Base-by-base conservation (phyloP, 2,329 filamentous ascomycete genomes). In the Cucurbitaria berberidis region DNA sequence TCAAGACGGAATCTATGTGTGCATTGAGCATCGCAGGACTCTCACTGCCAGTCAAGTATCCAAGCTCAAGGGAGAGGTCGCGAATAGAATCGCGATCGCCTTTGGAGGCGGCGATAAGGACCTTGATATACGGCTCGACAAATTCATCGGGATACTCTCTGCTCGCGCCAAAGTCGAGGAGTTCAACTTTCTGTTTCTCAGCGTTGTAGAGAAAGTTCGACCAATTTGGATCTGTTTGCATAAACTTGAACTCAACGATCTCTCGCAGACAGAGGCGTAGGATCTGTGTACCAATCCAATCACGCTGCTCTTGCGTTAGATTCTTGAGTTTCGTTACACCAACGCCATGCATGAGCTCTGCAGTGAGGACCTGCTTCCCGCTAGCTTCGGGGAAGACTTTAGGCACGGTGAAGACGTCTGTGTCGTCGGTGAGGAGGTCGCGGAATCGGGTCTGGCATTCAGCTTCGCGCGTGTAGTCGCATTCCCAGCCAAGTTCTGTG, bases 171-270 rank as follows among this genome's bases (percentile, higher is more conserved):
- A 99, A 99, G 76, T 99, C 96, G 46, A 99, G 86, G 1, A 99
- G 84, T 75, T 96, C 93, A 13, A 99, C 87, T 69, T 86, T 89
- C 65, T 86, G 80, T 3, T 82, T 86, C 18, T 79, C 66, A 1
- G 86, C 80, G 66, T 98, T 95, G 81, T 91, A 99, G 18, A 98
- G 82, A 75, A 99, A 99, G 76, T 99, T 99, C 29, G 93, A 98
- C 95, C 95, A 99, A 80, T 99, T 99, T 35, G 95, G 95, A 72
- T 99, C 95, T 5, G 95, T 99, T 78, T 99, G 95, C 95, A 99
- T 99, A 79, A 96, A 98, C 55, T 83, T 87, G 84, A 97, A 98
- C 76, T 96, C 91, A 60, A 88, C 88, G 64, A 98, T 93, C 77
- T 98, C 95, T 53, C 93, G 88, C 34, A 98, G 83, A 72, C 92